A percentile compares a stretch with the other conserved stretches of the same genome.
phyloP scores from a whole-genome alignment of 2,329 filamentous ascomycete species.

The Penicillium italicum region DNA sequence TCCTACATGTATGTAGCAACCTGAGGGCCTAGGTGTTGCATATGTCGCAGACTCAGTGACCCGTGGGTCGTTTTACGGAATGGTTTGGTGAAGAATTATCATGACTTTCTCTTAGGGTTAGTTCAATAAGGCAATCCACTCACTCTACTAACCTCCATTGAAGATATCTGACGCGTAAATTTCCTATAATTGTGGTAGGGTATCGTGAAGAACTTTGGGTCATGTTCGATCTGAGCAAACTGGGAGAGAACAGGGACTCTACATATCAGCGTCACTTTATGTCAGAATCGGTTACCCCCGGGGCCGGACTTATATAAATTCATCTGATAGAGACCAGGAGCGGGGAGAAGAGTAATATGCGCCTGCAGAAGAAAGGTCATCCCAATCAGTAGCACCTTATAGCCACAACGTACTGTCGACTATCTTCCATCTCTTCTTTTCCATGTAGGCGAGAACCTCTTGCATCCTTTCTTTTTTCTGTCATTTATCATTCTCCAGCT shows the following conservation, averaged over 20 bases:
- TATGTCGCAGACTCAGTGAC: not conserved
- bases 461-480: no score
- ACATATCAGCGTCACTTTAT: not conserved
- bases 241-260: not conserved
- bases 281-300: not conserved
- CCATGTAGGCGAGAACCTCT: not conserved
- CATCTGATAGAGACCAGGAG: no score
- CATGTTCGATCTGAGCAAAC: not conserved
- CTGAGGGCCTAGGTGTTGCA: not conserved
- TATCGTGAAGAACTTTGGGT: not conserved
- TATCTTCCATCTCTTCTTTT: not conserved
- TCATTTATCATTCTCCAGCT: no score
- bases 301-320: not conserved
- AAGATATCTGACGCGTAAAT: not conserved
- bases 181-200: not conserved
- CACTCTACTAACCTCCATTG: not conserved
- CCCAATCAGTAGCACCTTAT: not conserved
- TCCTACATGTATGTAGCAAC: not conserved
- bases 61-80: not conserved
- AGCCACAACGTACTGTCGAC: not conserved
- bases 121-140: not conserved
- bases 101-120: not conserved
- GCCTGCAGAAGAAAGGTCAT: not conserved
- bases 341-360: no score
- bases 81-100: not conserved